Base-by-base conservation (phyloP, 2,329 filamentous ascomycete genomes). In the Sporothrix inflata region DNA sequence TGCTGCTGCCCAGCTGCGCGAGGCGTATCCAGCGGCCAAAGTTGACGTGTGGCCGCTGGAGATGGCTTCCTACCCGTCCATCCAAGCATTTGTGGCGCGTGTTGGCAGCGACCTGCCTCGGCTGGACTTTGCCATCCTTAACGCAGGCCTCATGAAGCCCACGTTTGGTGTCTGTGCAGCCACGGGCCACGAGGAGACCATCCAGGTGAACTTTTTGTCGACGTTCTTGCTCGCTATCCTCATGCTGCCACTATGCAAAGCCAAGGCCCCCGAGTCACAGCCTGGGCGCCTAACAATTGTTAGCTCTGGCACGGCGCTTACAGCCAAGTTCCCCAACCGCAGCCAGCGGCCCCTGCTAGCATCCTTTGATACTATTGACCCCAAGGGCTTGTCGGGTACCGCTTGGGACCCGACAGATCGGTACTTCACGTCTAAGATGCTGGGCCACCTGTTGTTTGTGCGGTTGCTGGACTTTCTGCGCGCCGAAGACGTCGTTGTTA, bases 141-240 rank as follows among this genome's bases (percentile, higher is more conserved):
- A 72, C 14, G 73, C 73, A 24, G 73, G 71, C 16, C n/a, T 74
- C 40, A 45, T 69, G 51, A 57, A 27, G 34, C 19, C 30, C 3
- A 38, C 53, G 7, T 70, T 69, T 63, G 42, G 6, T 1, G 11
- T 27, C 12, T 45, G 49, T 4, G n/a, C 63, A 38, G 16, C 7
- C 1, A 83, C 82, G 0, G 27, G 24, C 3, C 77, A 81, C 0
- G 86, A 88, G 74, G 78, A 79, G 40, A 82, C 79, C 3, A 76
- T 88, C 55, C 86, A 85, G 0, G 82, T 85, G 57, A 88, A 89
- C 73, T 85, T 86, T n/a, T 80, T 88, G 71, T 84, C 81, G 24
- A 88, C 85, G 0, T 81, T 85, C 8, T 77, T 88, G 0, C 78
- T 89, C 0, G 81, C 80, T 0, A 76, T 86, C 0, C 78, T 86